Evolutionary conservation across 495 filamentous ascomycete species (phyloP), one percentile per base, ranked within the genome.

Genomic region (Penicillium lagena): DNA sequence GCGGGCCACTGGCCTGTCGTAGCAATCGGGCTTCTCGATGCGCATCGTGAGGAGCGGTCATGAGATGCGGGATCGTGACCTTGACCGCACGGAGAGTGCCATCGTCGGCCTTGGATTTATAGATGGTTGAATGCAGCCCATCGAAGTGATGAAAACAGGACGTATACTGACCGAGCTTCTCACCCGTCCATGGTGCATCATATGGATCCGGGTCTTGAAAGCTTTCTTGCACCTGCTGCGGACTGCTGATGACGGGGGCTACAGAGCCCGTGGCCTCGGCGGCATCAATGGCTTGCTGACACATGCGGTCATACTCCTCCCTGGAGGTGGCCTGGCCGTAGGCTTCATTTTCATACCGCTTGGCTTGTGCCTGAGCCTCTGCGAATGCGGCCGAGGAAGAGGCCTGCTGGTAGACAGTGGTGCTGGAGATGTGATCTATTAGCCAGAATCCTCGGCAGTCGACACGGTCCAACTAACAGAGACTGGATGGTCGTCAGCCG

Each of bases 61-160:
- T 77, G 13, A 72, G 57, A 40, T 83, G 82, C 12, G 89, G 87
- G 10, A 76, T 80, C 10, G 90, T 95, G 35, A 95, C 79, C 62
- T 98, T 98, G 27, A 98, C 66, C n/a, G 93, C 91, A 7, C 84
- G 72, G 8, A 80, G 35, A 37, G 35, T 66, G 39, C 52, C 64
- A 52, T 67, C 60, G 7, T 57, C 41, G 8, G 37, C 31, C 37
- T 46, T 53, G 7, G 83, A 75, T 51, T 75, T 80, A 68, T 91
- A 97, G 38, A 99, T 82, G 31, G 78, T 78, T 22, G 93, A 93
- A 56, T 89, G 90, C 7, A 93, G 68, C 17, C 94, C 93, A 45
- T 81, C 80, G 41, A 72, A 77, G 52, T 87, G 64, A 60, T 86
- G 83, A 17, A 78, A 70, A 56, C 87, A 94, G 37, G 81, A 71